phyloP scores from a whole-genome alignment of 805 yeast genomes.

The Yarrowia deformans region DNA sequence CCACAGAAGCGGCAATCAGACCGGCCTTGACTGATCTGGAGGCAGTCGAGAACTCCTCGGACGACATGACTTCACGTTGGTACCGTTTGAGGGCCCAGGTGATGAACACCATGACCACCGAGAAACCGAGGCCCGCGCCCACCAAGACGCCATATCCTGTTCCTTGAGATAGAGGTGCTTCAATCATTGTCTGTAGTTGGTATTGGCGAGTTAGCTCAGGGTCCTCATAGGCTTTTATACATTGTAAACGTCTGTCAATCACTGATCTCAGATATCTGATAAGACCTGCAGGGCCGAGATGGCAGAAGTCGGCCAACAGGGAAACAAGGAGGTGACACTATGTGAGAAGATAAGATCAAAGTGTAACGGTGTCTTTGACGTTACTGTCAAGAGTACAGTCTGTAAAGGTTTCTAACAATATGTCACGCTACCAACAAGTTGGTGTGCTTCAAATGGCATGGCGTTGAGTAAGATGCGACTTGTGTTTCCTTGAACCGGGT shows the following conservation, averaged over 20 bases:
- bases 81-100: slow-evolving; percentile 76
- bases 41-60: slow-evolving; percentile 93
- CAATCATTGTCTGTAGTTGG: background rate
- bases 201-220: too few relatives aligned
- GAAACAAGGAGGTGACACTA: too few relatives aligned
- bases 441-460: too few relatives aligned
- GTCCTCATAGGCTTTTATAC: background rate
- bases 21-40: slow-evolving; percentile 88
- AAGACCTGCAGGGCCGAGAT: slow-evolving; percentile 3
- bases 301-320: background rate
- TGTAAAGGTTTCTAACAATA: too few relatives aligned
- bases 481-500: too few relatives aligned
- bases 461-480: too few relatives aligned
- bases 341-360: too few relatives aligned
- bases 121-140: slow-evolving; percentile 73
- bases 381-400: too few relatives aligned
- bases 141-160: slow-evolving; percentile 89
- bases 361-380: too few relatives aligned
- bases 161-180: slow-evolving; percentile 65
- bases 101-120: slow-evolving; percentile 77
- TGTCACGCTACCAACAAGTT: too few relatives aligned
- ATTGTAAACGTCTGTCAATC: background rate
- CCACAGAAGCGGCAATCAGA: slow-evolving; percentile 87
- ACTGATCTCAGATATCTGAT: background rate
- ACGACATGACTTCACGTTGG: slow-evolving; percentile 84